Conservation (phyloP, 495 filamentous ascomycete species). For the Glarea lozoyensis region DNA sequence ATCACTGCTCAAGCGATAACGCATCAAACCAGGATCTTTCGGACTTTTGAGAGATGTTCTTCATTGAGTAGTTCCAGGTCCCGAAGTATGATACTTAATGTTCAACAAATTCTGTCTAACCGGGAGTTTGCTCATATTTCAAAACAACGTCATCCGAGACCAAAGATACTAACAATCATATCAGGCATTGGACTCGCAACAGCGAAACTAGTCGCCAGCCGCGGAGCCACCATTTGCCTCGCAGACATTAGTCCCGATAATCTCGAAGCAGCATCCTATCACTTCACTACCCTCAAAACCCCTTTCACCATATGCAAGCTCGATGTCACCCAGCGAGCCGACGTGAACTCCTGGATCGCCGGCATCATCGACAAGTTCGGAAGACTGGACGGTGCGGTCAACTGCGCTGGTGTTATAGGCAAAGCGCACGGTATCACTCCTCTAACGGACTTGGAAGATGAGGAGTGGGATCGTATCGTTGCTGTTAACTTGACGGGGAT, state of each 20-base stretch:
- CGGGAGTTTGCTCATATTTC: conserved; percentile 9
- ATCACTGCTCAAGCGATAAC: too few relatives aligned
- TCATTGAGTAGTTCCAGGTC: too few relatives aligned
- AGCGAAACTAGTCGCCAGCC: conserved; percentile 30
- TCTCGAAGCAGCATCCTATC: conserved; percentile 15
- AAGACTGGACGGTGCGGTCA: conserved; percentile 38
- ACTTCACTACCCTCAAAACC: conserved; percentile 10
- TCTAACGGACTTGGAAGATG: conserved; percentile 30
- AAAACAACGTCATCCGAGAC: conserved; percentile 32
- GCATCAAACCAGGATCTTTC: too few relatives aligned
- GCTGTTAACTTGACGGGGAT: conserved; percentile 47
- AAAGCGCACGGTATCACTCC: conserved; percentile 24
- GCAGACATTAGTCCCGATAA: conserved; percentile 31
- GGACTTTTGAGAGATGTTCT: too few relatives aligned
- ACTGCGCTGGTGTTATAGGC: conserved; percentile 40
- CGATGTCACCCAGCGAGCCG: conserved; percentile 29
- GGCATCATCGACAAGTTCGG: conserved; percentile 26
- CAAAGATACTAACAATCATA: too few relatives aligned
- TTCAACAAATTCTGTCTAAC: neutral
- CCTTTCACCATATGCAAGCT: conserved; percentile 18
- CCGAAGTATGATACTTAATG: too few relatives aligned
- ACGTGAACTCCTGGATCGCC: conserved; percentile 25
- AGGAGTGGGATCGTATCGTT: conserved; percentile 45
- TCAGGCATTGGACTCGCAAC: conserved; percentile 46
- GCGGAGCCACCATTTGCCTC: conserved; percentile 36